Percentiles rank a stretch among this genome's conserved stretches.
phyloP scores from a whole-genome alignment of 768 basidiomycete species.

The Candolleomyces efflorescens region DNA sequence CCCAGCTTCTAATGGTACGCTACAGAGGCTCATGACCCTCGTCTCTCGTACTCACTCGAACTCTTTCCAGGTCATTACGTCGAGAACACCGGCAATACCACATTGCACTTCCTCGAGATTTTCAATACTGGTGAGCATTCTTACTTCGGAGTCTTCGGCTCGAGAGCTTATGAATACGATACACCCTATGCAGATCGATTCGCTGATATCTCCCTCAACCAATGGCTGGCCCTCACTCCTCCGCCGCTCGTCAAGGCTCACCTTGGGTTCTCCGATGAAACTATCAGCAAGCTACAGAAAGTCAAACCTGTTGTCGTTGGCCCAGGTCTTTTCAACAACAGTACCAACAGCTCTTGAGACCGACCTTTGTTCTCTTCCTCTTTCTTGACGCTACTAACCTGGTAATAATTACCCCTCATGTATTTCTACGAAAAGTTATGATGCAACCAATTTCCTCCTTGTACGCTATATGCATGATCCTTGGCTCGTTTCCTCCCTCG shows the following conservation, averaged over 20 bases:
- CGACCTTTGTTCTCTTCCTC: too few relatives aligned
- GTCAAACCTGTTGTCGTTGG: slow-evolving; percentile 35
- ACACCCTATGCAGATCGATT: slow-evolving; percentile 8
- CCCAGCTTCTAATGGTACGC: slow-evolving; percentile 50
- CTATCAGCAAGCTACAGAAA: slow-evolving; percentile 31
- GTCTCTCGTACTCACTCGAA: not conserved
- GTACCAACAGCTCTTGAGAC: too few relatives aligned
- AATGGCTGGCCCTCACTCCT: slow-evolving; percentile 42
- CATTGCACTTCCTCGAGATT: slow-evolving; percentile 44
- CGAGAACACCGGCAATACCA: slow-evolving; percentile 49
- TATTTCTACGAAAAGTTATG: too few relatives aligned
- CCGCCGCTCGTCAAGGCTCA: slow-evolving; percentile 39
- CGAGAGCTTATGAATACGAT: too few relatives aligned
- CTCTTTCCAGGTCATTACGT: slow-evolving; percentile 41
- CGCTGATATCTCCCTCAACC: slow-evolving; percentile 13
- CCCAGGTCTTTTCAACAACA: not conserved
- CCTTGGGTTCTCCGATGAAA: slow-evolving; percentile 31
- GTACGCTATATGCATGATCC: too few relatives aligned
- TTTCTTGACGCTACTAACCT: too few relatives aligned
- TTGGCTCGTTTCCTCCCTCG: too few relatives aligned
- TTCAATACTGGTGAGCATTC: slow-evolving; percentile 26
- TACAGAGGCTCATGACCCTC: slow-evolving; percentile 1
- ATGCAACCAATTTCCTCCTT: too few relatives aligned
- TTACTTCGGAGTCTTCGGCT: not conserved
- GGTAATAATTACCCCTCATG: too few relatives aligned